These are phyloP conservation scores for Cercophora samala DNA, from an alignment of 495 filamentous ascomycete genomes.

Conservation along the genomic window DNA sequence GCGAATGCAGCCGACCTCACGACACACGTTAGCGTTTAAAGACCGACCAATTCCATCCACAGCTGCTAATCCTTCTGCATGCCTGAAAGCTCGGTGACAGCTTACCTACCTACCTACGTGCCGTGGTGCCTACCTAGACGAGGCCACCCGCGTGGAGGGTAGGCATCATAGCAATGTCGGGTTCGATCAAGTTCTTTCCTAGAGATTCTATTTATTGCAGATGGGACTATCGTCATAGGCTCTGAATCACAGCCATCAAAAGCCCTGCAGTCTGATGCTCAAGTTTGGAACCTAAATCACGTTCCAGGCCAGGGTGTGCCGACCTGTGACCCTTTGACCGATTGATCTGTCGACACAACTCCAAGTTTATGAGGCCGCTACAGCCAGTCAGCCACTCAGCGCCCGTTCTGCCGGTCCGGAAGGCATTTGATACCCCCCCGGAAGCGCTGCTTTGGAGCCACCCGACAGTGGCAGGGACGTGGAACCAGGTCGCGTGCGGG, in stretches of 20 bases:
- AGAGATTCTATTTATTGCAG: background rate
- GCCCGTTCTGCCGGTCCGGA: background rate
- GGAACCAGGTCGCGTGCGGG: too few species aligned
- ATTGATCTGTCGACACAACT: background rate
- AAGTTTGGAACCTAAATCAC: conserved; percentile 3
- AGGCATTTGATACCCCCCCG: background rate
- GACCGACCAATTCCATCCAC: background rate
- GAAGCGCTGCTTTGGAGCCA: too few species aligned
- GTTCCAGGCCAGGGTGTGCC: conserved; percentile 11
- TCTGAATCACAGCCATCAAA: background rate
- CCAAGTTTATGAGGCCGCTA: background rate
- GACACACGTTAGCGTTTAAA: conserved; percentile 4
- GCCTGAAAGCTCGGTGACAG: background rate
- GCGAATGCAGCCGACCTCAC: background rate
- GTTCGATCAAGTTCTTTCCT: too few species aligned
- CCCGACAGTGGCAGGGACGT: too few species aligned
- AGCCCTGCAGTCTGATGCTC: conserved; percentile 1
- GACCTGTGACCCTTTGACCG: background rate
- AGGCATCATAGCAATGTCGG: background rate
- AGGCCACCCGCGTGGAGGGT: background rate
- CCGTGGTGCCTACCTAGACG: too few species aligned
- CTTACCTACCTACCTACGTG: too few species aligned
- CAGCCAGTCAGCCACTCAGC: background rate
- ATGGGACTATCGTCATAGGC: background rate
- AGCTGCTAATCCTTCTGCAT: conserved; percentile 6